Evolutionary conservation across 176 grass and related monocot genomes (phyloP), one percentile per base, ranked within the genome.

Genomic region (Areca catechu): DNA sequence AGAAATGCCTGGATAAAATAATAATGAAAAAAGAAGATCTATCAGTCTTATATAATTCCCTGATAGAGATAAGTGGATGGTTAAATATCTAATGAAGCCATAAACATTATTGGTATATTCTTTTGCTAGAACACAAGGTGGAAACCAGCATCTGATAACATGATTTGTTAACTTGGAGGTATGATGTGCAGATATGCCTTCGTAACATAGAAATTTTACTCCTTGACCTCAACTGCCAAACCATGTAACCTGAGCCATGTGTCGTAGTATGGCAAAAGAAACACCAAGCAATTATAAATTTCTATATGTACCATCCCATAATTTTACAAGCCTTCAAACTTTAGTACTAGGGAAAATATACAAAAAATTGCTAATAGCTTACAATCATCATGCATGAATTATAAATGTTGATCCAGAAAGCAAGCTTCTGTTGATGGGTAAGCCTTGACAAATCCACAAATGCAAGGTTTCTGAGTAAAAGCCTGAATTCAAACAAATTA

Each of bases 311-410:
- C 34, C 9, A 12, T 12, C 34, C 34, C 6, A 43, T 43, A 43
- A 43, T 43, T 43, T 1, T 12, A 12, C 34, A 43, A 12, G 34
- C 34, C 34, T 43, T 43, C 34, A 12, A 12, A 43, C 34, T 12
- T 43, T 12, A 43, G 14, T 43, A 2, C 10, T 43, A 43, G 34
- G 14, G 34, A 43, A 43, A 43, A 14, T 43, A 43, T 43, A 43
- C 34, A 25, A 25, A 25, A 25, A 25, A 14, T 43, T 43, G 34
- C 10, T 2, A 72, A 61, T 57, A 76, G 50, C 85, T 89, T 80
- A 98, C 93, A 75, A 93, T 98, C 94, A 93, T 98, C 84, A 98
- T 93, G 81, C 94, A 89, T 1, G 88, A 76, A 9, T 98, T 93
- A 73, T 98, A 93, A 76, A 89, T 37, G 76, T 98, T 98, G 79